Evolutionary conservation across 1,139 yeast species (phyloP).

Genomic region (Pichia sp.): DNA sequence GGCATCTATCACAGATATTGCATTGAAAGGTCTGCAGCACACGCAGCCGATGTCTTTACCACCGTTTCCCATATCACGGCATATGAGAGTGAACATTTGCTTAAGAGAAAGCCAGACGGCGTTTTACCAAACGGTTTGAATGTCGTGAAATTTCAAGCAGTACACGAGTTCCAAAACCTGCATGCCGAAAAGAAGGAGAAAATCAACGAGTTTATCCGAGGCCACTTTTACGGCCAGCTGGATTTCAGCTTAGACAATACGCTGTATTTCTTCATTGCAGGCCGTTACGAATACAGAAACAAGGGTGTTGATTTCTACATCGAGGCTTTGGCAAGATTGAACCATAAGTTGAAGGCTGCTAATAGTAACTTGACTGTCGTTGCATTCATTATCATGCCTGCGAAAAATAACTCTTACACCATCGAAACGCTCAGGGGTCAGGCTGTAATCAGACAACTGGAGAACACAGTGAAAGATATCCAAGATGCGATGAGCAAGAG

Average conservation of each 20-base stretch:
- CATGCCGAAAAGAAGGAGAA: constrained; percentile 90
- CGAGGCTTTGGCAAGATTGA: constrained; percentile 87
- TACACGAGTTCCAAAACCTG: constrained; percentile 94
- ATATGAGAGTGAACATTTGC: constrained; percentile 84
- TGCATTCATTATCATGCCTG: constrained; percentile 99
- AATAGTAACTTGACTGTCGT: constrained; percentile 91
- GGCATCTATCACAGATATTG: constrained; percentile 97
- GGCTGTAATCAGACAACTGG: constrained; percentile 90
- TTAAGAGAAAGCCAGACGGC: constrained; percentile 95
- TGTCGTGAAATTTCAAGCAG: constrained; percentile 94
- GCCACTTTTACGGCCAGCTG: constrained; percentile 95
- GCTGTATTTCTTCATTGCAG: constrained; percentile 91
- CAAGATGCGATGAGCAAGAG: constrained; percentile 85
- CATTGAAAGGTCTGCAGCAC: constrained; percentile 95
- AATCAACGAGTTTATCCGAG: constrained; percentile 90
- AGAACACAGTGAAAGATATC: constrained; percentile 83
- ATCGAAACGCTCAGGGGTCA: constrained; percentile 95
- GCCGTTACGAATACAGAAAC: constrained; percentile 93
- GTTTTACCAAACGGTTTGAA: constrained; percentile 95
- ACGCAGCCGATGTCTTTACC: constrained; percentile 93
- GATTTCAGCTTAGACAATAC: constrained; percentile 95
- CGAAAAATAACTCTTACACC: constrained; percentile 87
- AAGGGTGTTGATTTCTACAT: constrained; percentile 96
- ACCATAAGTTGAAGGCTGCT: constrained; percentile 74
- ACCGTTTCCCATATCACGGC: constrained; percentile 97